Percentiles rank a stretch among this genome's conserved stretches.
Conservation (phyloP, 495 filamentous ascomycete species). For the Cetradonia linearis region DNA sequence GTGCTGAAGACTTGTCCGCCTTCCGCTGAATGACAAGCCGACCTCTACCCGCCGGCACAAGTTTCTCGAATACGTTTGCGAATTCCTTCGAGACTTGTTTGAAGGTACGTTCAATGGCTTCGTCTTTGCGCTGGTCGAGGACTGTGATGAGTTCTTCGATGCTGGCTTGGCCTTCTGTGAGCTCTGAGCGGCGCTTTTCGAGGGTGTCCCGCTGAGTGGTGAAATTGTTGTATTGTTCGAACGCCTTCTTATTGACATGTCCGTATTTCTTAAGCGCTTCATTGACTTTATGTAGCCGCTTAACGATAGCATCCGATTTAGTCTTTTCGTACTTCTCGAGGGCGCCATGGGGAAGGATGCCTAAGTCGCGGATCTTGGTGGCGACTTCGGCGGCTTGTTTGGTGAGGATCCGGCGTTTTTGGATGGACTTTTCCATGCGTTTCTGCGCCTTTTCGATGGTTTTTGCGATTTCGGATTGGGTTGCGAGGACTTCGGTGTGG, state of each 20-base stretch:
- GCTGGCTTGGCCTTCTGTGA: conserved; percentile 68
- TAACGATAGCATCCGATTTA: conserved; percentile 68
- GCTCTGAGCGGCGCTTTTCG: conserved; percentile 68
- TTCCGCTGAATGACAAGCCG: conserved; percentile 88
- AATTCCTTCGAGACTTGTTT: conserved; percentile 94
- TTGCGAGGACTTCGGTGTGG: conserved; percentile 54
- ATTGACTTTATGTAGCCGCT: conserved; percentile 83
- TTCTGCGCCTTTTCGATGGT: conserved; percentile 83
- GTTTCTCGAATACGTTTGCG: conserved; percentile 79
- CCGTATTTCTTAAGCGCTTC: conserved; percentile 91
- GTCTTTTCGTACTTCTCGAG: conserved; percentile 81
- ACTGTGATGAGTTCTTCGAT: conserved; percentile 88
- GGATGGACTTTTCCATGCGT: conserved; percentile 81
- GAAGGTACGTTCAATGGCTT: conserved; percentile 88
- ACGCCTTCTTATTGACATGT: conserved; percentile 98
- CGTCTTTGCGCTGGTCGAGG: conserved; percentile 91
- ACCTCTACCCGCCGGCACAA: conserved; percentile 88
- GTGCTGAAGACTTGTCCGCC: conserved; percentile 55
- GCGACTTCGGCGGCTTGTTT: conserved; percentile 68
- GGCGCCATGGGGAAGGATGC: conserved; percentile 87
- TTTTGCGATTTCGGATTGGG: conserved; percentile 64
- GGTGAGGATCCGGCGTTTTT: conserved; percentile 68
- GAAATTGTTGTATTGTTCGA: conserved; percentile 97
- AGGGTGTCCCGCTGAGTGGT: conserved; percentile 81
- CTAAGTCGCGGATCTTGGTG: conserved; percentile 83